A percentile compares a stretch with the other conserved stretches of the same genome.
Conservation (phyloP, 2,329 filamentous ascomycete species). For the Parafenestella ontariensis region DNA sequence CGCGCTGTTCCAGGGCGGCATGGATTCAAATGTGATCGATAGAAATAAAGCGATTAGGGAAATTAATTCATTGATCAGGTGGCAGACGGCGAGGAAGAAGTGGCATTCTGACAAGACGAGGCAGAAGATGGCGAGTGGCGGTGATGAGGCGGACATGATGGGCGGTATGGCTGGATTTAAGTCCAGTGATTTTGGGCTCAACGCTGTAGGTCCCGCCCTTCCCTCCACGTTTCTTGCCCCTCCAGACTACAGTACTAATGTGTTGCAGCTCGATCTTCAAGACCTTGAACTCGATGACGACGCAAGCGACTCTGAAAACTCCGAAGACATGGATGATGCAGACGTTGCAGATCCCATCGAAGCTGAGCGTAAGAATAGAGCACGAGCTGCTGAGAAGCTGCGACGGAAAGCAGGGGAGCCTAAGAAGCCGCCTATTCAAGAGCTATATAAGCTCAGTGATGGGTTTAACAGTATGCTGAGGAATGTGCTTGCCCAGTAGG, state of each 20-base stretch:
- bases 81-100: constrained; percentile 95
- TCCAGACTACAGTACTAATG: constrained; percentile 10
- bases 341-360: constrained; percentile 87
- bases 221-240: neutral
- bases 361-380: constrained; percentile 79
- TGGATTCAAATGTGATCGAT: constrained; percentile 72
- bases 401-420: constrained; percentile 84
- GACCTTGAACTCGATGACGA: constrained; percentile 83
- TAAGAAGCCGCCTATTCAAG: constrained; percentile 76
- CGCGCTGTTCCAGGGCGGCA: constrained; percentile 82
- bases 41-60: constrained; percentile 76
- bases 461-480: constrained; percentile 84
- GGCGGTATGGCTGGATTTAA: constrained; percentile 65
- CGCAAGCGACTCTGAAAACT: constrained; percentile 61
- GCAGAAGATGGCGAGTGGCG: constrained; percentile 95
- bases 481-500: constrained; percentile 70
- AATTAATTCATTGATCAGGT: constrained; percentile 84
- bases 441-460: constrained; percentile 80
- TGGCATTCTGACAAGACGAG: constrained; percentile 98
- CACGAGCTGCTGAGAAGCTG: constrained; percentile 79
- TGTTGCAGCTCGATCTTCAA: constrained; percentile 71
- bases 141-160: constrained; percentile 54
- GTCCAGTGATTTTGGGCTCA: constrained; percentile 86
- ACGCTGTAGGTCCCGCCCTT: constrained; percentile 63
- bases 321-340: constrained; percentile 65